Evolutionary conservation across 2,329 filamentous ascomycete genomes (phyloP), one percentile per base, ranked within the genome.

Genomic region (Apiospora pterosperma): DNA sequence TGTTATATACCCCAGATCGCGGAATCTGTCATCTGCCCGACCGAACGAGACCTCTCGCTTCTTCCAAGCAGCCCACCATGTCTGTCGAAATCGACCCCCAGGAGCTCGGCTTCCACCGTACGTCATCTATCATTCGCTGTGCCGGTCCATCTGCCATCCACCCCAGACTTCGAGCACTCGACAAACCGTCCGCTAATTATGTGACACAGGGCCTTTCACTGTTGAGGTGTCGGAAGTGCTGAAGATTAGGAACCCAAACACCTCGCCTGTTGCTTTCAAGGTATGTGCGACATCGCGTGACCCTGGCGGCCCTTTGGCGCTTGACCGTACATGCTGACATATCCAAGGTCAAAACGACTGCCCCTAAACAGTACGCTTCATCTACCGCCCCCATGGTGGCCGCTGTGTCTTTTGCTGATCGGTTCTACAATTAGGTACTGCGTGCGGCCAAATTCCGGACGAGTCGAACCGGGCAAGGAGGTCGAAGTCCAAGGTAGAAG

Each of bases 81-180:
- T 96, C 95, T 73, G 91, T 99, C 82, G 92, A 97, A 74, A 92
- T 99, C 76, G 90, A 96, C 74, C 96, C 95, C 66, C 80, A 87
- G 72, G 96, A 98, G 86, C 89, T 99, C 77, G 92, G 89, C 82
- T 99, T 99, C 83, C 91, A 90, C 81, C 92, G 96, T 98, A 85
- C 76, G 91, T 85, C 67, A 65, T 72, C 61, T 67, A 63, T 62
- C 63, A 55, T 34, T 11, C 21, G 8, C 14, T 21, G 19, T 55
- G 52, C 62, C 48, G 23, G 12, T 7, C 34, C n/a, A 60, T 23
- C 34, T 39, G 55, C 59, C 67, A 59, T 34, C 63, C 28, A 21
- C 31, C 48, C 41, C 38, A 62, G 16, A 48, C 25, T 36, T 34
- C n/a, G 36, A 23, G 28, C 34, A 41, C 41, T 39, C 39, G 23